Base-by-base conservation (phyloP, 2,329 filamentous ascomycete species). In the Colletotrichum zoysiae region DNA sequence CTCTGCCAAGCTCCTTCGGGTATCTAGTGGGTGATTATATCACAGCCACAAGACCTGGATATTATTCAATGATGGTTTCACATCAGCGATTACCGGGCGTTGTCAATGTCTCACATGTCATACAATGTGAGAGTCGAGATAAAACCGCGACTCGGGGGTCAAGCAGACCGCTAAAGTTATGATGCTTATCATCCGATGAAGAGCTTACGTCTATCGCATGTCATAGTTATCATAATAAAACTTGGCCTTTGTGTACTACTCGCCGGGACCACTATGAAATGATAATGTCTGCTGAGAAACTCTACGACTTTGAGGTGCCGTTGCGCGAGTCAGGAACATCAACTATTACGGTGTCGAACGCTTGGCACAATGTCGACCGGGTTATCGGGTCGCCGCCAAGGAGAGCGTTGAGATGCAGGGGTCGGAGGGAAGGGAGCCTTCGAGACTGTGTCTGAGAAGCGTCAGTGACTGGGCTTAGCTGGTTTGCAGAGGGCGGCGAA, bases 1-100 rank as follows among this genome's bases (percentile, higher is more conserved):
- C 74, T 84, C 53, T 80, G 81, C 78, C 75, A 81, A 16, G 33
- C 14, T 3, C 50, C 50, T 11, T 3, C 1, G 0, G 50, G 50
- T 33, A 14, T 53, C 16, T 3, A 11, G 26, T 53, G 30, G 50
- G 16, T 33, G 50, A 20, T 20, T 33, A 23, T 20, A 5, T 20
- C 14, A 7, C 1, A 14, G 50, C 4, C 20, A 16, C 26, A 30
- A 9, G 16, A 5, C 26, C 50, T 6, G 14, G 1, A 20, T 4
- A 6, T 20, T 26, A 53, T 33, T 18, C 50, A 7, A 53, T 33
- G 26, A 18, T 18, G 23, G 26, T 33, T 53, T 30, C 16, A 14
- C 5, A 9, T 53, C 26, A 30, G 26, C 1, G 16, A 33, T 3
- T 6, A 33, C 14, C 3, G 16, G 16, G 7, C 2, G 3, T 4